These are phyloP conservation scores for Scutellaria galericulata DNA, from an alignment of 257 asterid species.

Conservation along the genomic window DNA sequence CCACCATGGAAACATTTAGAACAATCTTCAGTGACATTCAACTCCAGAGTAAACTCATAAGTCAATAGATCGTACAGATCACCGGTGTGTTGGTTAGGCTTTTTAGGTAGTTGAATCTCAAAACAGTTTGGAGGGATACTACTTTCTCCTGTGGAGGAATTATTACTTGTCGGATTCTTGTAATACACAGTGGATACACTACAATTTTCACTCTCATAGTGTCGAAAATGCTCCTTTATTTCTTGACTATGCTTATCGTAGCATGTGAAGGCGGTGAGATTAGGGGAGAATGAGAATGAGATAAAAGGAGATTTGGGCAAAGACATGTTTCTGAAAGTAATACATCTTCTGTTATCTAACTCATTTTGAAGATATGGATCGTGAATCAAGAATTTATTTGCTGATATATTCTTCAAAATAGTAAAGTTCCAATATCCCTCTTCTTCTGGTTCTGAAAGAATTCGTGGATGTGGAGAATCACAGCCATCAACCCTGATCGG, in stretches of 20 bases:
- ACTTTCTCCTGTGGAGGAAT: background rate
- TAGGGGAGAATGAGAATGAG: constrained; percentile 32
- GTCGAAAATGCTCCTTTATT: background rate
- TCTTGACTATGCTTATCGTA: background rate
- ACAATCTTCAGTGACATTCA: constrained; percentile 45
- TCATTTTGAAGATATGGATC: background rate
- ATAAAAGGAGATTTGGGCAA: constrained; percentile 5
- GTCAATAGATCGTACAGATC: constrained; percentile 23
- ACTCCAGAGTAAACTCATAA: constrained; percentile 35
- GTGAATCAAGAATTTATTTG: constrained; percentile 6
- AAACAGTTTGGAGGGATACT: constrained; percentile 5
- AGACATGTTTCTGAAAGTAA: background rate
- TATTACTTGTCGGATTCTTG: background rate
- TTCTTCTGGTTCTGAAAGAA: too few species aligned
- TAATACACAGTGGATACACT: background rate
- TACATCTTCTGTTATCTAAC: background rate
- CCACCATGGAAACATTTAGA: constrained; percentile 37
- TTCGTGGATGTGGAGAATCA: too few species aligned
- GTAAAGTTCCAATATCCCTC: too few species aligned
- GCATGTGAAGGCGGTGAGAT: constrained; percentile 36
- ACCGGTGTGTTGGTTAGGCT: background rate
- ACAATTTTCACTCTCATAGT: background rate
- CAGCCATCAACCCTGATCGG: constrained; percentile 24
- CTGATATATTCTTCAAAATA: background rate
- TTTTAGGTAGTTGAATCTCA: constrained; percentile 33